A percentile compares a stretch with the other conserved stretches of the same genome.
These are phyloP conservation scores for Rickenella mellea DNA, from an alignment of 768 basidiomycete genomes.

Conservation along the genomic window DNA sequence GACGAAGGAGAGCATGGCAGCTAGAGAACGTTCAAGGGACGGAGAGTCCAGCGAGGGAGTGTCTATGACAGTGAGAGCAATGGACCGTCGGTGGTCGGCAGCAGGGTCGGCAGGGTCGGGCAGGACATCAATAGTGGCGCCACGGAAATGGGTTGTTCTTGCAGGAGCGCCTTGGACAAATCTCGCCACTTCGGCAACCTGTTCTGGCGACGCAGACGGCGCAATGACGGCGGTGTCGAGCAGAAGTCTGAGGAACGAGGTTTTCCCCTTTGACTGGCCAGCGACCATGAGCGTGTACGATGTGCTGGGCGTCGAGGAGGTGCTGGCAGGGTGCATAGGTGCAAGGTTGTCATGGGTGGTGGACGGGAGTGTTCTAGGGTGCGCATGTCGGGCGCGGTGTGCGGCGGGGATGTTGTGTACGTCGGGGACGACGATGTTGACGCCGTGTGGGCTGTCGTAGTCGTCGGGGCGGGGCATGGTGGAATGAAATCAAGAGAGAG, in stretches of 20 bases:
- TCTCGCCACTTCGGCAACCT: conserved; percentile 72
- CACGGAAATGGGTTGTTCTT: conserved; percentile 64
- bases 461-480: conserved; percentile 42
- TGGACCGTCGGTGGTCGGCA: conserved; percentile 32
- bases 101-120: conserved; percentile 42
- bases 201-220: conserved; percentile 53
- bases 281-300: conserved; percentile 78
- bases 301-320: conserved; percentile 22
- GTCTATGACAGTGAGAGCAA: conserved; percentile 69
- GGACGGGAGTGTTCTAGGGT: conserved; percentile 16
- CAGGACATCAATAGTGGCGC: conserved; percentile 65
- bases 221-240: conserved; percentile 73
- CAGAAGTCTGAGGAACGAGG: conserved; percentile 76
- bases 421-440: too few relatives aligned
- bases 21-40: conserved; percentile 57
- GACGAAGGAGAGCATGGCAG: conserved; percentile 62
- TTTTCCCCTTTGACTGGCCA: conserved; percentile 78
- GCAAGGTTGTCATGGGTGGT: conserved; percentile 16
- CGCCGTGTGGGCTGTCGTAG: conserved; percentile 18
- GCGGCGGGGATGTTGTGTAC: conserved; percentile 15
- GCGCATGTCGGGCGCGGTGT: conserved; percentile 17
- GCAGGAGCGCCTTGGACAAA: conserved; percentile 69
- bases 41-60: conserved; percentile 72
- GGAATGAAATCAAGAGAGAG: conserved; percentile 36
- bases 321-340: conserved; percentile 18